Evolutionary conservation across 2,329 filamentous ascomycete species (phyloP).

Genomic region (Gaeumannomyces tritici): DNA sequence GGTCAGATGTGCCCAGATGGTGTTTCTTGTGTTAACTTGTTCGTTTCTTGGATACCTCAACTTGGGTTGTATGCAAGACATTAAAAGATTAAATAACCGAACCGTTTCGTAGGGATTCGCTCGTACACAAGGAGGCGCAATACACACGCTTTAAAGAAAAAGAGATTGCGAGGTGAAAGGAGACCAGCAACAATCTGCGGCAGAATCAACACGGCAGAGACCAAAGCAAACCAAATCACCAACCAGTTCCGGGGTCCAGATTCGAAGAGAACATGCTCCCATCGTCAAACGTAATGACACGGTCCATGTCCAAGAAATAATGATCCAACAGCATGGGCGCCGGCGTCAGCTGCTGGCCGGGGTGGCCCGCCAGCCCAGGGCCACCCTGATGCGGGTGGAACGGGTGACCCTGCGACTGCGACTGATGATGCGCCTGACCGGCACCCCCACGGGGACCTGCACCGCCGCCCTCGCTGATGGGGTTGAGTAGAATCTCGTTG

Average conservation of each 20-base stretch:
- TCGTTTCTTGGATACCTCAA: background rate
- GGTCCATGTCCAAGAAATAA: conserved; percentile 14
- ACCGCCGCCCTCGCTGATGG: background rate
- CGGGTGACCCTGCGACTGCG: background rate
- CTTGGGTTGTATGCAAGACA: background rate
- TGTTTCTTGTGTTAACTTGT: too few relatives aligned
- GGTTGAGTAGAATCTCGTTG: background rate
- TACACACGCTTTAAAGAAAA: background rate
- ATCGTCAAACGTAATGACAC: conserved; percentile 14
- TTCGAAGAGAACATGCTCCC: conserved; percentile 4
- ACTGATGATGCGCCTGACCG: background rate
- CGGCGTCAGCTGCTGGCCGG: background rate
- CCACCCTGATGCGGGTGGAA: background rate
- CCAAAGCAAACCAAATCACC: background rate
- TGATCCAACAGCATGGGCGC: conserved; percentile 15
- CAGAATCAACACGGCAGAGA: too few relatives aligned
- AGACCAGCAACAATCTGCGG: too few relatives aligned
- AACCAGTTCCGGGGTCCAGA: background rate
- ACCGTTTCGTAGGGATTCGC: too few relatives aligned
- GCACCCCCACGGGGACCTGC: too few relatives aligned
- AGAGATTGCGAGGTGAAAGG: background rate
- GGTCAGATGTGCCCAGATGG: too few relatives aligned
- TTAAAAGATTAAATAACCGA: background rate
- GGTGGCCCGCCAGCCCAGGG: background rate
- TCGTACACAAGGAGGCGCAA: background rate